These are phyloP conservation scores for Cladobotryum mycophilum DNA, from an alignment of 2,329 filamentous ascomycete genomes.

Conservation along the genomic window DNA sequence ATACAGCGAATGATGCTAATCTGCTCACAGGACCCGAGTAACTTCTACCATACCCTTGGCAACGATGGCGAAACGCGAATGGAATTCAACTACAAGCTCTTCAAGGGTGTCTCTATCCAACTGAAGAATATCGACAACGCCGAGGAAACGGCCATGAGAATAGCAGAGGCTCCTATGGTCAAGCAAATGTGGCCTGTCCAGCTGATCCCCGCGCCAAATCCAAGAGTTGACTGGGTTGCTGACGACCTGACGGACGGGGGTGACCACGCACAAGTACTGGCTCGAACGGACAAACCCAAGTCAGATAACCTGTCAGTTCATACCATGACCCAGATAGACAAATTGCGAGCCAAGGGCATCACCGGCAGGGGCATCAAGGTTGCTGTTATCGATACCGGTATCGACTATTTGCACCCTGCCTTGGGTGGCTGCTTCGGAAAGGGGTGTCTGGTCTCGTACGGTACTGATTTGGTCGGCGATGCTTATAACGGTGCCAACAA, in stretches of 20 bases:
- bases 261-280: background rate
- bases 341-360: constrained; percentile 42
- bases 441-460: constrained; percentile 38
- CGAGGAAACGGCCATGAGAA: constrained; percentile 35
- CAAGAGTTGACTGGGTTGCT: constrained; percentile 39
- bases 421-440: constrained; percentile 42
- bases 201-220: constrained; percentile 37
- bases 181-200: constrained; percentile 45
- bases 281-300: background rate
- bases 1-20: background rate
- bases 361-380: constrained; percentile 48
- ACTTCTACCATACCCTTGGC: constrained; percentile 4
- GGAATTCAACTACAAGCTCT: constrained; percentile 44
- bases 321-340: constrained; percentile 50
- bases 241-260: constrained; percentile 16
- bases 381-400: constrained; percentile 47
- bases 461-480: constrained; percentile 39
- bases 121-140: constrained; percentile 41
- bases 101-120: constrained; percentile 49
- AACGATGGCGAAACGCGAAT: constrained; percentile 35
- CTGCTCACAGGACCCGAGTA: constrained; percentile 2
- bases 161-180: constrained; percentile 37
- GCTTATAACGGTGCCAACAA: constrained; percentile 19
- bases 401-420: constrained; percentile 41
- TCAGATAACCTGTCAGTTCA: constrained; percentile 28